Evolutionary conservation across 495 filamentous ascomycete genomes (phyloP).

Genomic region (Copromyces sp.): DNA sequence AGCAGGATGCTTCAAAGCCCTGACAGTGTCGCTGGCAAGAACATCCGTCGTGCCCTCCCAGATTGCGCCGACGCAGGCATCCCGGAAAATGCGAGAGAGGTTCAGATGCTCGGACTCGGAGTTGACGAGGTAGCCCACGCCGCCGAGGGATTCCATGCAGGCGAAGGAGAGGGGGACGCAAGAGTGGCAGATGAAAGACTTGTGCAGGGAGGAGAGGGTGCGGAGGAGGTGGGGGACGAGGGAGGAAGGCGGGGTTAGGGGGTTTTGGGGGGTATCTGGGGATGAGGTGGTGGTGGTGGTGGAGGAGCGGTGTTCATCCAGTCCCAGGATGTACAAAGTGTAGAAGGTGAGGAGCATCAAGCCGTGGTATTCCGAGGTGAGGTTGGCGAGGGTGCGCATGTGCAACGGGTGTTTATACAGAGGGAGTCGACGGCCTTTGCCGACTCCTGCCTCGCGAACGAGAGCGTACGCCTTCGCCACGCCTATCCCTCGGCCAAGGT

Average conservation of each 20-base stretch:
- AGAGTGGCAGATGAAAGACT: constrained; percentile 49
- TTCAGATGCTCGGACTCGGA: constrained; percentile 49
- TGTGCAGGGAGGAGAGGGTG: constrained; percentile 53
- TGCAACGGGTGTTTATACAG: constrained; percentile 50
- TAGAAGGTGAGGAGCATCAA: constrained; percentile 53
- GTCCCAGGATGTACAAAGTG: constrained; percentile 39
- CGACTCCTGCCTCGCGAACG: constrained; percentile 29
- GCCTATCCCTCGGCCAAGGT: constrained; percentile 50
- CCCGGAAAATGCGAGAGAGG: constrained; percentile 53
- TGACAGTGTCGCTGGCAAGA: constrained; percentile 49
- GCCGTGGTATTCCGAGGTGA: constrained; percentile 38
- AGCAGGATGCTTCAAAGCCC: constrained; percentile 41
- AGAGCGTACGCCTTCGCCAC: constrained; percentile 48
- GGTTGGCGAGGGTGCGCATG: constrained; percentile 48
- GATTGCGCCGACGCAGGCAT: constrained; percentile 54
- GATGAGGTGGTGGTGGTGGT: neutral
- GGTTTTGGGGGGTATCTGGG: neutral
- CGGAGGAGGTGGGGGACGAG: constrained; percentile 39
- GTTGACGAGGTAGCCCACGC: constrained; percentile 66
- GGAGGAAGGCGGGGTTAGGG: neutral
- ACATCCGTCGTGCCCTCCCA: constrained; percentile 75
- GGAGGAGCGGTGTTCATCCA: constrained; percentile 12
- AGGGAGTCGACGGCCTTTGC: constrained; percentile 27
- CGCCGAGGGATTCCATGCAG: constrained; percentile 62
- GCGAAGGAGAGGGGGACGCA: constrained; percentile 44